Base-by-base conservation (phyloP, 441 rosid genomes). In the Francoa sonchifolia region DNA sequence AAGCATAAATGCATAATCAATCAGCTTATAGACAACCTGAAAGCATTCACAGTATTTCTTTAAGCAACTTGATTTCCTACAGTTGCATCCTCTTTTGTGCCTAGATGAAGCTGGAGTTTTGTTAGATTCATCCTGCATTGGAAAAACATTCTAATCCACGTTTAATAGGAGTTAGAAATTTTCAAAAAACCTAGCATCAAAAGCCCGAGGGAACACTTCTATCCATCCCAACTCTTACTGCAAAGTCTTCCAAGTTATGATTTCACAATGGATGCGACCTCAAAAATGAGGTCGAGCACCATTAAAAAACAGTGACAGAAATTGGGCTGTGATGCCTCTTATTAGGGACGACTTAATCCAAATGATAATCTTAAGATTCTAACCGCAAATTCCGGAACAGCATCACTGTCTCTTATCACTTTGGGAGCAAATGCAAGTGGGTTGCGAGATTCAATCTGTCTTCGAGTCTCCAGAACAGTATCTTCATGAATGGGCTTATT, bases 11-110 rank as follows among this genome's bases (percentile, higher is more conserved):
- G 11, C 32, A 28, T 10, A 28, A 28, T 28, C 12, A 8, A 8
- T 28, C 32, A 8, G 32, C 4, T 8, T 28, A 8, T 12, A 28
- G 11, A 9, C 9, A 35, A 80, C 85, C 82, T 77, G 80, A 61
- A 58, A 80, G 63, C 85, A 80, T 77, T 77, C 90, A 65, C 80
- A 77, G 38, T 80, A 80, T 47, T 70, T 80, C 54, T 80, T 74
- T 31, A 61, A 59, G 45, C 85, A 80, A 74, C 52, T 72, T 1
- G 82, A 80, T 69, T 31, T 80, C 56, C 72, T 80, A 74, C 90
- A 80, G 41, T 74, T 74, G 69, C 82, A 80, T 31, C 82, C 80
- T 58, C 66, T 59, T 44, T 77, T 74, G 52, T 80, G 85, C 65
- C 77, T 72, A 12, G 69, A 61, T 32, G 76, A 69, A 34, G 79